A percentile compares a stretch with the other conserved stretches of the same genome.
These are phyloP conservation scores for Thymus mandschuricus DNA, from an alignment of 257 asterid species.

Conservation along the genomic window DNA sequence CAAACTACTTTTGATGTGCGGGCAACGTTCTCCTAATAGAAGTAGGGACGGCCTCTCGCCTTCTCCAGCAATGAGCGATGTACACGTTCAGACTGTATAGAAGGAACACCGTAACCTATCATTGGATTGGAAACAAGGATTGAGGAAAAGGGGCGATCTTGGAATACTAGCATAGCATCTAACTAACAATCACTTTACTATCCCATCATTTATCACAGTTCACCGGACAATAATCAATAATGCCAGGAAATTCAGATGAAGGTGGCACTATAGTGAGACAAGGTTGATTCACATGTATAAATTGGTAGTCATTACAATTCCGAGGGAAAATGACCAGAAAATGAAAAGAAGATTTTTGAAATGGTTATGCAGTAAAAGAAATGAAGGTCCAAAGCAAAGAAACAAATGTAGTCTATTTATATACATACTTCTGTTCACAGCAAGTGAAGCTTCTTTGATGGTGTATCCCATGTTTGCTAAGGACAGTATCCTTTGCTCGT, in stretches of 20 bases:
- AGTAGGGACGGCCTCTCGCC: slow-evolving; percentile 55
- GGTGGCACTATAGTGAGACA: too few relatives aligned
- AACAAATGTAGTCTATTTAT: background rate
- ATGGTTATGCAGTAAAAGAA: too few relatives aligned
- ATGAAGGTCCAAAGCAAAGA: too few relatives aligned
- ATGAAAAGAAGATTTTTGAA: too few relatives aligned
- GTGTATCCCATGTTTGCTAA: slow-evolving; percentile 67
- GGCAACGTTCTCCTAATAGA: slow-evolving; percentile 70
- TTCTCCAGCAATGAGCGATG: slow-evolving; percentile 43
- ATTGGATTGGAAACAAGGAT: slow-evolving; percentile 48
- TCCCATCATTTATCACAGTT: background rate
- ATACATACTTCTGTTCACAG: slow-evolving; percentile 63
- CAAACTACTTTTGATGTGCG: slow-evolving; percentile 74
- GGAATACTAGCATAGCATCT: background rate
- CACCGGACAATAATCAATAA: background rate
- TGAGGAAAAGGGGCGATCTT: background rate
- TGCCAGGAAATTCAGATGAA: too few relatives aligned
- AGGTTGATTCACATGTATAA: too few relatives aligned
- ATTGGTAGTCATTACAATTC: too few relatives aligned
- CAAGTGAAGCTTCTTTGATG: slow-evolving; percentile 53
- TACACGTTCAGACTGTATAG: slow-evolving; percentile 30
- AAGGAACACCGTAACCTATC: slow-evolving; percentile 67
- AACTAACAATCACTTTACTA: background rate
- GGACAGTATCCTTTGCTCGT: slow-evolving; percentile 41
- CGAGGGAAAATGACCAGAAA: too few relatives aligned